These are phyloP conservation scores for Fusarium temperatum DNA, from an alignment of 2,329 filamentous ascomycete genomes.

Conservation along the genomic window DNA sequence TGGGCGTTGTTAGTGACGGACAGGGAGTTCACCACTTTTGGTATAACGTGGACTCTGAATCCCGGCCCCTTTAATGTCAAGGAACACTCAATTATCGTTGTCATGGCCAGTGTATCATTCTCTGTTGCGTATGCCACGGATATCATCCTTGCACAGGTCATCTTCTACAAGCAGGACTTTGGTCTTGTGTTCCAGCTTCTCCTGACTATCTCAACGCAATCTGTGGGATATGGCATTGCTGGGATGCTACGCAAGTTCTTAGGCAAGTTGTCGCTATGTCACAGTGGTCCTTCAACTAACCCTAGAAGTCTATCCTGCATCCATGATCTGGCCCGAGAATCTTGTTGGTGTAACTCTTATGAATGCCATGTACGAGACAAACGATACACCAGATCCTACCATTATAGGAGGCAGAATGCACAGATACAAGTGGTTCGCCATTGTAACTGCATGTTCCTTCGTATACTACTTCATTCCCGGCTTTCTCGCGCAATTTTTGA, in stretches of 20 bases:
- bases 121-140: slow-evolving; percentile 77
- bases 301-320: slow-evolving; percentile 65
- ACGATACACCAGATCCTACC: slow-evolving; percentile 58
- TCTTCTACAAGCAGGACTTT: slow-evolving; percentile 77
- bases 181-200: slow-evolving; percentile 73
- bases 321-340: slow-evolving; percentile 79
- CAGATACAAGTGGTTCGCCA: slow-evolving; percentile 70
- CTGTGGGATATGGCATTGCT: slow-evolving; percentile 74
- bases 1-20: slow-evolving; percentile 67
- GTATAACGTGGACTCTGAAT: slow-evolving; percentile 66
- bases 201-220: slow-evolving; percentile 73
- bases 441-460: slow-evolving; percentile 66
- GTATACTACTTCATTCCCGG: slow-evolving; percentile 76
- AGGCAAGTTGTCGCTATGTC: slow-evolving; percentile 50
- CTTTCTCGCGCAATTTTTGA: slow-evolving; percentile 74
- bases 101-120: slow-evolving; percentile 78
- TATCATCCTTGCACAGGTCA: slow-evolving; percentile 74
- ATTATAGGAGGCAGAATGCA: slow-evolving; percentile 72
- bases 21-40: slow-evolving; percentile 60
- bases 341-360: slow-evolving; percentile 74
- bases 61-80: slow-evolving; percentile 76
- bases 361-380: slow-evolving; percentile 75
- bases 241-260: slow-evolving; percentile 73
- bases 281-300: slow-evolving; percentile 4
- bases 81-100: slow-evolving; percentile 73